Conservation (phyloP, 2,329 filamentous ascomycete species). For the Sarocladium strictum region DNA sequence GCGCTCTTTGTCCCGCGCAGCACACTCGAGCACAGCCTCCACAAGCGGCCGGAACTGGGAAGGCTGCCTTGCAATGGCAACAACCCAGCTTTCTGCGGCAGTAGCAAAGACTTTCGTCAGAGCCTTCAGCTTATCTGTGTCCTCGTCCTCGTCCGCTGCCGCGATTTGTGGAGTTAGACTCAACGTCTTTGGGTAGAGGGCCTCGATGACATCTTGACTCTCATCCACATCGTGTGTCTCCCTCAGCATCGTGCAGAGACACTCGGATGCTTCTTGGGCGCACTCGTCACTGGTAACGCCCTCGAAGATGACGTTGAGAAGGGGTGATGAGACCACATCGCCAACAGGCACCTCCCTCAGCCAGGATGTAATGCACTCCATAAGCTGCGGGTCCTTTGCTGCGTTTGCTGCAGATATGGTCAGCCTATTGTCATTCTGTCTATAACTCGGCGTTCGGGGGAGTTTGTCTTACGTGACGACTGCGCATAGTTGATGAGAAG, state of each 20-base stretch:
- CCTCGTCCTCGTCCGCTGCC: conserved; percentile 70
- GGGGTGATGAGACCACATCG: conserved; percentile 76
- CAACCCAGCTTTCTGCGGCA: conserved; percentile 89
- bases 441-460: background rate
- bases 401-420: conserved; percentile 53
- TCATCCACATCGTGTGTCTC: conserved; percentile 95
- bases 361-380: conserved; percentile 97
- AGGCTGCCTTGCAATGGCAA: conserved; percentile 82
- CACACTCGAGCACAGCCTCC: conserved; percentile 88
- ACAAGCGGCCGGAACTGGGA: conserved; percentile 77
- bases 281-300: conserved; percentile 71
- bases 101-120: conserved; percentile 88
- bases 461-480: conserved; percentile 66
- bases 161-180: conserved; percentile 70
- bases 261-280: conserved; percentile 85
- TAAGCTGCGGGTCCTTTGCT: conserved; percentile 78
- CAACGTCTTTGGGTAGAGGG: conserved; percentile 75
- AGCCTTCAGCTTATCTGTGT: conserved; percentile 79
- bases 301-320: conserved; percentile 74
- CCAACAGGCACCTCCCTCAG: conserved; percentile 83
- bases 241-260: conserved; percentile 82
- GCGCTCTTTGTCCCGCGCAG: conserved; percentile 76
- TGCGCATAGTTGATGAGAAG: conserved; percentile 87
- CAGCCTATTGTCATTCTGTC: conserved; percentile 14
- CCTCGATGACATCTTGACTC: conserved; percentile 72